Percentiles rank a stretch among this genome's conserved stretches.
Conservation (phyloP, 345 rosid species). For the Sonneratia alba region DNA sequence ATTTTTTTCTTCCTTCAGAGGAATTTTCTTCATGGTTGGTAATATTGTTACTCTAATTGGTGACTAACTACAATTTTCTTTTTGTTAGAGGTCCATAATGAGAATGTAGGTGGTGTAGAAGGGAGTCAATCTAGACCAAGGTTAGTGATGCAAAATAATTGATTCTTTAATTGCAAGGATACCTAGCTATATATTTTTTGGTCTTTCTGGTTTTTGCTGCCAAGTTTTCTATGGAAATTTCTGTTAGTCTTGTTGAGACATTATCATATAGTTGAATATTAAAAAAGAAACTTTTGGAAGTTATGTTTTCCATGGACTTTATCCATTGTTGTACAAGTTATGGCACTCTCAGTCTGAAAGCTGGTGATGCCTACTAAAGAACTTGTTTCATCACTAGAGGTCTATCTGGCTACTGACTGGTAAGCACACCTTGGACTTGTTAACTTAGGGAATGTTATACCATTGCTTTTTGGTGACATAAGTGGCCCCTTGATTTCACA, state of each 20-base stretch:
- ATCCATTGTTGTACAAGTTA: background rate
- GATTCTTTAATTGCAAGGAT: background rate
- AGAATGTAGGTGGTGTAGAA: slow-evolving; percentile 5
- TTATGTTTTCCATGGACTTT: background rate
- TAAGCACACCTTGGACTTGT: background rate
- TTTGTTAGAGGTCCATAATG: slow-evolving; percentile 21
- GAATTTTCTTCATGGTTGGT: background rate
- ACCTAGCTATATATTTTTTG: background rate
- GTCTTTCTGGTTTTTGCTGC: background rate
- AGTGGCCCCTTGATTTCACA: background rate
- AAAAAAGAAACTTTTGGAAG: background rate
- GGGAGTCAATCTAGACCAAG: slow-evolving; percentile 31
- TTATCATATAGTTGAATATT: background rate
- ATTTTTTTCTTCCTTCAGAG: background rate
- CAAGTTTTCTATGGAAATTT: background rate
- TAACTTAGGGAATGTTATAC: background rate
- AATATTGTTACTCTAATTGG: background rate
- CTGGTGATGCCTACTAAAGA: background rate
- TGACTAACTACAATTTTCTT: slow-evolving; percentile 9
- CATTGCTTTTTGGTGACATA: background rate
- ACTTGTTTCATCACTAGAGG: background rate
- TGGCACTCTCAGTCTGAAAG: background rate
- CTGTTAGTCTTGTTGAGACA: background rate
- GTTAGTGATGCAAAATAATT: slow-evolving; percentile 24
- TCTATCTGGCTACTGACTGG: background rate